A percentile compares a stretch with the other conserved stretches of the same genome.
These are phyloP conservation scores for Prunus campanulata DNA, from an alignment of 306 rosid genomes.

Conservation along the genomic window DNA sequence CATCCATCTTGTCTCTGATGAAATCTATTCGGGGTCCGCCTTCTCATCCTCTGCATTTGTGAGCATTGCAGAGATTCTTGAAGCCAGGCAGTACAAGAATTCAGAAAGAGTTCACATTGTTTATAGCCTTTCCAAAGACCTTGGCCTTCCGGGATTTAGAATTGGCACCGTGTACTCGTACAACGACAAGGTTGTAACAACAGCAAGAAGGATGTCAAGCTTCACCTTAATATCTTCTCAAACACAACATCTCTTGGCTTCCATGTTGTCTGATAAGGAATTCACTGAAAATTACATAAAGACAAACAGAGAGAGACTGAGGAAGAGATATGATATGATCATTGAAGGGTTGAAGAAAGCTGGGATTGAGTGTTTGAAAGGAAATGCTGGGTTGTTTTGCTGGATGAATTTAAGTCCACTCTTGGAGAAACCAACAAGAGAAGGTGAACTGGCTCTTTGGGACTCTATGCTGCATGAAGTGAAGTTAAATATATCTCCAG, in stretches of 20 bases:
- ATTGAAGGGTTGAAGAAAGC: constrained; percentile 56
- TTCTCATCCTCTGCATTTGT: constrained; percentile 62
- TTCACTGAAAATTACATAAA: constrained; percentile 59
- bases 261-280: constrained; percentile 62
- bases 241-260: constrained; percentile 70
- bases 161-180: constrained; percentile 87
- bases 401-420: constrained; percentile 87
- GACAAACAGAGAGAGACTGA: constrained; percentile 65
- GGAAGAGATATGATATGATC: constrained; percentile 64
- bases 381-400: constrained; percentile 89
- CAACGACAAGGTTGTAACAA: constrained; percentile 75
- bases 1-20: constrained; percentile 89
- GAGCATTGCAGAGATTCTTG: constrained; percentile 72
- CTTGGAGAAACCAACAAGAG: constrained; percentile 49
- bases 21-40: constrained; percentile 89
- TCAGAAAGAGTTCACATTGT: constrained; percentile 88
- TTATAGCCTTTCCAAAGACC: constrained; percentile 90
- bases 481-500: constrained; percentile 85
- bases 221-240: constrained; percentile 86
- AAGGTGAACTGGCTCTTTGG: constrained; percentile 77
- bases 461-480: constrained; percentile 46
- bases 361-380: constrained; percentile 80
- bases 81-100: constrained; percentile 29
- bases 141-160: constrained; percentile 85
- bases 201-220: constrained; percentile 92